A percentile compares a stretch with the other conserved stretches of the same genome.
Evolutionary conservation across 148 eudicot species (phyloP).

Genomic region (Linanthus parryae): DNA sequence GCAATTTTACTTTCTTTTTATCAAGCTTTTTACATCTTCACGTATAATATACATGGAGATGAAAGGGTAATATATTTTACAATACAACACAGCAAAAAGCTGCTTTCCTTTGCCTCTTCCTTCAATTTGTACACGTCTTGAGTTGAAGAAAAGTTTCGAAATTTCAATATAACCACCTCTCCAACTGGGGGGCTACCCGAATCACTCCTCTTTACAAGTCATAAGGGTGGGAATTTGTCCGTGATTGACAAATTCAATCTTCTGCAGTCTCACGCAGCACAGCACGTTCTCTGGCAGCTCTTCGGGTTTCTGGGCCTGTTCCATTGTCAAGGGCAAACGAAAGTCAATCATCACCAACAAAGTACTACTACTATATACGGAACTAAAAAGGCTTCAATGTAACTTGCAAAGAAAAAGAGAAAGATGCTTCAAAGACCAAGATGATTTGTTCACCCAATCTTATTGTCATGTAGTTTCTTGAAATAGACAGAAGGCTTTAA

Average conservation of each 20-base stretch:
- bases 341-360: no score
- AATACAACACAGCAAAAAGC: background rate
- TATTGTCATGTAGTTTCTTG: no score
- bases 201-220: conserved; percentile 21
- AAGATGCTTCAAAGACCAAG: no score
- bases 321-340: no score
- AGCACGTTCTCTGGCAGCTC: conserved; percentile 73
- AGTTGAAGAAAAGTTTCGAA: background rate
- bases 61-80: background rate
- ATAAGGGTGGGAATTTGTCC: conserved; percentile 66
- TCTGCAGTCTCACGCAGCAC: conserved; percentile 55
- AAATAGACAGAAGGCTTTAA: no score
- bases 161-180: background rate
- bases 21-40: background rate
- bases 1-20: no score
- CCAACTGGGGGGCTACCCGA: background rate
- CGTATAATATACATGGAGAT: background rate
- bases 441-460: no score
- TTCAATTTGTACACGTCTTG: background rate
- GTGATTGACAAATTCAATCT: conserved; percentile 60
- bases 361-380: no score
- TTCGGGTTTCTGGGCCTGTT: conserved; percentile 78
- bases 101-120: background rate
- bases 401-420: no score
- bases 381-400: no score